Evolutionary conservation across 345 rosid genomes (phyloP), one percentile per base, ranked within the genome.

Genomic region (Gossypium arboreum): DNA sequence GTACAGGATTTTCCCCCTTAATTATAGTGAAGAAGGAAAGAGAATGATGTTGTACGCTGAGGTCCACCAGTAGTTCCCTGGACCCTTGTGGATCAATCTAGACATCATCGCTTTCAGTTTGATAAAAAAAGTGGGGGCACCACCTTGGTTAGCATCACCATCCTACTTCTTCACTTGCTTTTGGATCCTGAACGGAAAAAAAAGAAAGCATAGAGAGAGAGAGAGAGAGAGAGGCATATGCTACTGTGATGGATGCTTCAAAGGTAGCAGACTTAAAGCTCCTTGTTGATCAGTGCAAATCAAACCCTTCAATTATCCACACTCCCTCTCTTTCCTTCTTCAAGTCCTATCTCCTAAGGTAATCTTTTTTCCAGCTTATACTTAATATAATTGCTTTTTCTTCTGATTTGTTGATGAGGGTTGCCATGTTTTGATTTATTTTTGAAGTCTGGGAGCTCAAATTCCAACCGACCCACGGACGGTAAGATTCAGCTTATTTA

Each of bases 391-490:
- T 15, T 59, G 8, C 17, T 62, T 41, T 39, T 16, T 57, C 34
- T 20, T 74, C 11, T 7, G 4, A 39, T 43, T 64, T 20, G 41
- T 71, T 67, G 16, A 2, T 2, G 3, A 7, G 12, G 10, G 62
- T 16, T 65, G 24, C 12, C 12, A 54, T 67, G 15, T 25, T 67
- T 56, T 70, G 12, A 24, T 81, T 57, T 68, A 47, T 71, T 68
- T 74, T 68, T 85, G 74, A 87, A 92, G 97, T 80, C 82, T 94
- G 51, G 94, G 91, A 75, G 97, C 89, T 78, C 89, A 81, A 75
- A 68, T 94, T 77, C 94, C 98, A 0, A 78, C 86, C 50, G 68
- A 76, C 39, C 73, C 74, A 55, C 73, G 81, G 51, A 41, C 90
- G 82, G 96, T 89, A 77, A 85, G 91, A 48, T 78, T 52, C 68